Conservation (phyloP, 2,329 filamentous ascomycete genomes). For the Alternaria infectoria region DNA sequence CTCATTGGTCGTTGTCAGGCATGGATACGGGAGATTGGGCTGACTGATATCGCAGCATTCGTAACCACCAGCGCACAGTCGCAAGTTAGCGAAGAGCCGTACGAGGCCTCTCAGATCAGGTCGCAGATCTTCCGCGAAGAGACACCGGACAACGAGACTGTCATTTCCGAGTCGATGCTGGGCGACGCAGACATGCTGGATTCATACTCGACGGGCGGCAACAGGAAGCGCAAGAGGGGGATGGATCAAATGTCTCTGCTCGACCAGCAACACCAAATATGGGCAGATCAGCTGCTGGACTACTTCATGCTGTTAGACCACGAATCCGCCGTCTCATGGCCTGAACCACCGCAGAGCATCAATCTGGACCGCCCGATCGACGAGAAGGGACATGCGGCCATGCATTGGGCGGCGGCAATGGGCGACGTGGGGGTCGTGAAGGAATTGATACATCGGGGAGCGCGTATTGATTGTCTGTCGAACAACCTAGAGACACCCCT, state of each 20-base stretch:
- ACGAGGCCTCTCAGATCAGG: constrained; percentile 68
- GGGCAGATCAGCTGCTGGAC: constrained; percentile 91
- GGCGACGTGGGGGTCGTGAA: constrained; percentile 91
- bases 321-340: constrained; percentile 71
- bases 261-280: constrained; percentile 86
- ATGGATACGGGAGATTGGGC: neutral
- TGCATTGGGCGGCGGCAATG: constrained; percentile 98
- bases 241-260: constrained; percentile 69
- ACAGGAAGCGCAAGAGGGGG: constrained; percentile 78
- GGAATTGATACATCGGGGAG: constrained; percentile 81
- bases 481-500: constrained; percentile 79
- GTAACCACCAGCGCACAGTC: constrained; percentile 39
- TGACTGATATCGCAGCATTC: constrained; percentile 24
- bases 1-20: constrained; percentile 8
- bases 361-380: constrained; percentile 93
- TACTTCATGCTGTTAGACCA: constrained; percentile 91
- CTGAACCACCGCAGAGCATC: constrained; percentile 83
- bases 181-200: constrained; percentile 82
- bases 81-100: constrained; percentile 62
- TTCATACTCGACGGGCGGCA: constrained; percentile 57
- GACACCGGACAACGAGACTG: constrained; percentile 80
- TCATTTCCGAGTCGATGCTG: constrained; percentile 83
- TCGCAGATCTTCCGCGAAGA: constrained; percentile 73
- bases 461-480: constrained; percentile 72
- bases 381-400: constrained; percentile 86